Base-by-base conservation (phyloP, 495 filamentous ascomycete genomes). In the Tuber indicum region DNA sequence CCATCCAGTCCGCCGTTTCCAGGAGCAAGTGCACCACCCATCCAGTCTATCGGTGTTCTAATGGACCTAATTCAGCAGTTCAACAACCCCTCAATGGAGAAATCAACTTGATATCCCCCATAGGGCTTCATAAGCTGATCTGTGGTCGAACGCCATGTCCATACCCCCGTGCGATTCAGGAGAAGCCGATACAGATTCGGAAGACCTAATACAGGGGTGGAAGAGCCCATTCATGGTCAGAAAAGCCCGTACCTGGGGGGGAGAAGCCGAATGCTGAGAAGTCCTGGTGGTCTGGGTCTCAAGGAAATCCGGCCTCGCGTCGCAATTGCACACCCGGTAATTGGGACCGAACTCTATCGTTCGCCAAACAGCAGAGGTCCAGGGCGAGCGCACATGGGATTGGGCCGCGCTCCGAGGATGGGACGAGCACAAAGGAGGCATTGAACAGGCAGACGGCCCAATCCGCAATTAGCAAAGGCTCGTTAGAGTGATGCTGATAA, bases 371-470 rank as follows among this genome's bases (percentile, higher is more conserved):
- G 58, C 58, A 66, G 36, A 17, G 26, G 26, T 19, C 58, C 3
- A 66, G 58, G 58, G 32, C 26, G 58, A 66, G 26, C 58, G 58
- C 58, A 66, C 23, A 66, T 66, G 58, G 58, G 58, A 66, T 66
- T 66, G 58, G 58, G 58, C 32, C 58, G 58, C 58, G 58, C 58
- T 66, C 58, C 58, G 58, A 58, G 52, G 52, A 66, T 66, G 58
- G 58, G 58, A 66, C 58, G 58, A 66, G 17, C 58, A 66, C 26
- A 66, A 66, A 36, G 58, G 58, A 9, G 26, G 58, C 58, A 66
- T 36, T 66, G 58, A 66, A 36, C 58, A n/a, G 16, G 26, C 58
- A 36, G 26, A 66, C 58, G 58, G 26, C 26, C 14, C 58, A 26
- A 36, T 66, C 58, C 58, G 26, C 58, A 66, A 19, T 66, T 66